A percentile compares a stretch with the other conserved stretches of the same genome.
Conservation (phyloP, 1,139 yeast species). For the Kluyveromyces sp. region DNA sequence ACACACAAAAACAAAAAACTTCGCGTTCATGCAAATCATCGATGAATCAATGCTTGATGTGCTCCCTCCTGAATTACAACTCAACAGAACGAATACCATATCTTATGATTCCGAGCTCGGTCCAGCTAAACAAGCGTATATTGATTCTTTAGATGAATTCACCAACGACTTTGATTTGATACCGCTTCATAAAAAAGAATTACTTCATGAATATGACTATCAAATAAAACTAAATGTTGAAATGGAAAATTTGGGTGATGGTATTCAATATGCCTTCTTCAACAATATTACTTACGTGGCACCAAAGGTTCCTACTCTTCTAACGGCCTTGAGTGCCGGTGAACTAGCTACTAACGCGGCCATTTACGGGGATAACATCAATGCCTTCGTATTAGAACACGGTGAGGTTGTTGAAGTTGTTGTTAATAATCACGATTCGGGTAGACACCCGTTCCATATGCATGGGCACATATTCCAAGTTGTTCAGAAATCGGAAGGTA, state of each 20-base stretch:
- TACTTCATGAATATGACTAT: constrained; percentile 53
- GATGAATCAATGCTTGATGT: constrained; percentile 64
- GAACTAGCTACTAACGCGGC: constrained; percentile 38
- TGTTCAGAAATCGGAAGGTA: constrained; percentile 47
- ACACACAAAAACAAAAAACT: constrained; percentile 39
- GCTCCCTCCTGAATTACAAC: constrained; percentile 44
- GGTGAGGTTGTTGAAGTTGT: constrained; percentile 63
- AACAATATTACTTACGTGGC: constrained; percentile 54
- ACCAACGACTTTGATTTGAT: constrained; percentile 52
- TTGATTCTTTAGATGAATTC: constrained; percentile 21
- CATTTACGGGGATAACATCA: constrained; percentile 63
- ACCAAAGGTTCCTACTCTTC: constrained; percentile 61
- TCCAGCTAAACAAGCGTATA: constrained; percentile 21
- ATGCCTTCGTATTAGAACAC: constrained; percentile 51
- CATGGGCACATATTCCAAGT: constrained; percentile 75
- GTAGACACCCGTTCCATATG: constrained; percentile 76
- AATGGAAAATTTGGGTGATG: constrained; percentile 66
- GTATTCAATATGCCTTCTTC: constrained; percentile 70
- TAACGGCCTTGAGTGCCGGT: constrained; percentile 47
- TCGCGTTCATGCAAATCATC: constrained; percentile 53
- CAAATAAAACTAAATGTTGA: constrained; percentile 49
- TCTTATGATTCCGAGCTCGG: constrained; percentile 39
- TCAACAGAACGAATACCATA: constrained; percentile 45
- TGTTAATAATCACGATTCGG: constrained; percentile 63
- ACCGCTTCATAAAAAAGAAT: constrained; percentile 38